Evolutionary conservation across 2,329 filamentous ascomycete species (phyloP), one percentile per base, ranked within the genome.

Genomic region (Penicillium vulpinum): DNA sequence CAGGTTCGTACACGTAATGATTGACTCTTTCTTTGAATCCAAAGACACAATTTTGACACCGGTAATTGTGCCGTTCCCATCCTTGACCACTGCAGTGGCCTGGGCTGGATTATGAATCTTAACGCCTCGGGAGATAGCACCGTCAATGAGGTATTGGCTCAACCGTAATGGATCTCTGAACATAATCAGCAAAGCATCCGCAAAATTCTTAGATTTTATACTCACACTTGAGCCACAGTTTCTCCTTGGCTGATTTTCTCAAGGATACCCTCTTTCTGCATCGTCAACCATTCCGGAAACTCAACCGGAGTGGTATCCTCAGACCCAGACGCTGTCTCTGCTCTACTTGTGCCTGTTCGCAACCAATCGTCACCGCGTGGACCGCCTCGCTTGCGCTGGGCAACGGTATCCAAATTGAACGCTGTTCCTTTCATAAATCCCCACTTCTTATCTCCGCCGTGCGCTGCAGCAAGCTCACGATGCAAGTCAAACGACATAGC

Each of bases 401-500:
- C 67, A 2, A 68, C 65, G 2, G 71, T 62, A 53, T 80, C 76
- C 61, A 83, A 80, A 61, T 81, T 86, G 43, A 90, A 72, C 1
- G 85, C 83, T 0, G 82, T 86, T 51, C 85, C 88, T 16, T 74
- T 71, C 62, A 77, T 78, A 62, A 84, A 87, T 1, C 84, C 85
- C 85, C 85, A 87, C 64, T 76, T 81, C 62, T 79, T 72, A 2
- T 73, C 70, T 0, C 89, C 89, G 56, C 80, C 76, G 59, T 89
- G 70, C 48, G 81, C 69, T 29, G 82, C 79, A 0, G 89, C 88
- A 13, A 92, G 80, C 41, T 81, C 75, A 60, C 79, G 78, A 72
- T 93, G 90, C 51, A 91, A 80, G 5, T 81, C 80, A 67, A 89
- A 93, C 39, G 87, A 90, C 13, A 92, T 78, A 0, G 80, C 80